Evolutionary conservation across 1,284 basidiomycete genomes (phyloP), one percentile per base, ranked within the genome.

Genomic region (Microstroma glucosiphilum): DNA sequence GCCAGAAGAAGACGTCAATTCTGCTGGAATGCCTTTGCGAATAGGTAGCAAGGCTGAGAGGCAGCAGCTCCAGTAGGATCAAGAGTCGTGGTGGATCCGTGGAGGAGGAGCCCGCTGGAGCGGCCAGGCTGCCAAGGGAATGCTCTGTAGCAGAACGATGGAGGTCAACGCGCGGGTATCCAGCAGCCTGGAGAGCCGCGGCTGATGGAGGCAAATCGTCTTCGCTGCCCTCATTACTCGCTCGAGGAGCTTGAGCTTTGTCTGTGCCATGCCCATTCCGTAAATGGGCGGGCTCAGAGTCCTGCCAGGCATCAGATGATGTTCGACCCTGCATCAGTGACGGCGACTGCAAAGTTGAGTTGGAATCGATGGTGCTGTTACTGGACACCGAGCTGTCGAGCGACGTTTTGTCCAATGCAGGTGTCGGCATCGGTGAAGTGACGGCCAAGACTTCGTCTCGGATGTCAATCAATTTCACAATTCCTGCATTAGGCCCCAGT

Each of bases 61-160:
- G 76, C 0, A 79, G 60, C 15, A 78, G 66, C 57, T 79, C 77
- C 40, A 79, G 66, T 8, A 79, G 60, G 46, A 79, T 75, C 8
- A 79, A 66, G 9, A 79, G 63, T 1, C 75, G 71, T 1, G 76
- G 76, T 8, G 72, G 66, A 53, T 75, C 68, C 25, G 30, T 43
- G 42, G 7, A 51, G 6, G 58, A 17, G 1, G 56, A 40, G 17
- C 21, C 21, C 6, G 15, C 43, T 6, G 17, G 17, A 21, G 17
- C 6, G 43, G 43, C 15, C 21, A n/a, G 17, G 43, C 12, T 21
- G 43, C 43, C 43, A 17, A n/a, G 17, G 6, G 43, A 48, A 12
- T 48, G 43, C 6, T n/a, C 43, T 12, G 43, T 21, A 3, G 43
- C 12, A 6, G 43, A 17, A 9, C 30, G 30, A 37, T 37, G 30